Evolutionary conservation across 768 basidiomycete species (phyloP).

Genomic region (Kondoa malvinella): DNA sequence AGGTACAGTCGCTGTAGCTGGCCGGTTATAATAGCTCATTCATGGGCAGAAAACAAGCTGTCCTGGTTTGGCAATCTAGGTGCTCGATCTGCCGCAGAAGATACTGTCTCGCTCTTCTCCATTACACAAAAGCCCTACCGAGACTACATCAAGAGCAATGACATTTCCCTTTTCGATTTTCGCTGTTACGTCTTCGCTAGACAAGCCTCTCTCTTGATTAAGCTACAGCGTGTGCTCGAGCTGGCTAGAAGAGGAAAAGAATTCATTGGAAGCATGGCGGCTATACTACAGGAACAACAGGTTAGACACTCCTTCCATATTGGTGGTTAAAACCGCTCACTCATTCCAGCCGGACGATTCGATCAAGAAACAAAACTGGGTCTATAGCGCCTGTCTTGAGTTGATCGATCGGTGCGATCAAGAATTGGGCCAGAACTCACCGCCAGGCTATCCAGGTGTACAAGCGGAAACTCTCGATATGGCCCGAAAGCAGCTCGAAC

Average conservation of each 20-base stretch:
- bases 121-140: constrained; percentile 65
- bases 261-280: constrained; percentile 62
- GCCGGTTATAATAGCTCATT: constrained; percentile 28
- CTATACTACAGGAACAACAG: constrained; percentile 55
- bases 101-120: constrained; percentile 63
- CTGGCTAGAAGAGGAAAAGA: constrained; percentile 51
- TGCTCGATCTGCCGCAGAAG: constrained; percentile 51
- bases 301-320: too few relatives aligned
- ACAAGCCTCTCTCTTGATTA: constrained; percentile 60
- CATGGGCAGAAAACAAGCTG: constrained; percentile 59
- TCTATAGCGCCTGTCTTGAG: constrained; percentile 70
- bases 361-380: constrained; percentile 83
- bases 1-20: constrained; percentile 25
- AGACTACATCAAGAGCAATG: constrained; percentile 71
- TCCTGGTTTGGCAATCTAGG: constrained; percentile 86
- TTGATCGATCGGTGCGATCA: constrained; percentile 60
- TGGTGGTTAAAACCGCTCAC: too few relatives aligned
- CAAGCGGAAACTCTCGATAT: constrained; percentile 81
- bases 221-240: constrained; percentile 50
- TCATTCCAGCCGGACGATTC: constrained; percentile 26
- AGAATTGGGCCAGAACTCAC: constrained; percentile 44
- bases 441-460: constrained; percentile 39
- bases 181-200: constrained; percentile 74
- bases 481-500: constrained; percentile 73
- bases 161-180: constrained; percentile 85